Base-by-base conservation (phyloP, 2,329 filamentous ascomycete species). In the Zalaria sp. region DNA sequence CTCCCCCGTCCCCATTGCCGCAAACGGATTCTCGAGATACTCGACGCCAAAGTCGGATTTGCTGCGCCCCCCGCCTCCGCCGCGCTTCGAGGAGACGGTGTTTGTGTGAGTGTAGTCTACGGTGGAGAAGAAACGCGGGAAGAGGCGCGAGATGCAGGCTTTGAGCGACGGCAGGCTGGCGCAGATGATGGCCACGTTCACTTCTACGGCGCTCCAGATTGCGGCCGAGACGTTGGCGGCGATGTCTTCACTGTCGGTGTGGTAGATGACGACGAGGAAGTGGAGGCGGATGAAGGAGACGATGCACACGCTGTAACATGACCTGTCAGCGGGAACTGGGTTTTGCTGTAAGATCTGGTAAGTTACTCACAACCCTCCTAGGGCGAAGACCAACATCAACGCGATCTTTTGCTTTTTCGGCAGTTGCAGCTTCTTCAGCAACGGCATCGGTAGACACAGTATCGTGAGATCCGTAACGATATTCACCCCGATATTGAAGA, bases 161-260 rank as follows among this genome's bases (percentile, higher is more conserved):
- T 52, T 53, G 3, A 56, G 48, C 3, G 51, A 51, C 3, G 54
- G 54, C 2, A 55, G 46, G 18, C 51, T 52, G 10, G 51, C 50
- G 42, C 51, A 56, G 11, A 53, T 40, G 35, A 54, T 56, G 37
- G 49, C 54, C 26, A 52, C 49, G 41, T 56, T 53, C 43, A 53
- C 50, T 44, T 56, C 54, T 25, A 52, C 41, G 34, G 40, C 45
- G 6, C 49, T 51, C 47, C 51, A 51, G 18, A 51, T 46, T 29
- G 52, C 53, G 34, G 51, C 52, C 7, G 50, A 46, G 3, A 51
- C 49, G 26, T 41, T 53, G 43, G 53, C 50, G 45, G 46, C 49
- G 25, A 52, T 45, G 43, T 55, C 53, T 8, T 38, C 38, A n/a
- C 29, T n/a, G 29, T 32, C n/a, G 29, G 6, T 18, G 29, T 32